A percentile compares a stretch with the other conserved stretches of the same genome.
These are phyloP conservation scores for Phaeophleospora eucalypticola DNA, from an alignment of 2,329 filamentous ascomycete species.

Conservation along the genomic window DNA sequence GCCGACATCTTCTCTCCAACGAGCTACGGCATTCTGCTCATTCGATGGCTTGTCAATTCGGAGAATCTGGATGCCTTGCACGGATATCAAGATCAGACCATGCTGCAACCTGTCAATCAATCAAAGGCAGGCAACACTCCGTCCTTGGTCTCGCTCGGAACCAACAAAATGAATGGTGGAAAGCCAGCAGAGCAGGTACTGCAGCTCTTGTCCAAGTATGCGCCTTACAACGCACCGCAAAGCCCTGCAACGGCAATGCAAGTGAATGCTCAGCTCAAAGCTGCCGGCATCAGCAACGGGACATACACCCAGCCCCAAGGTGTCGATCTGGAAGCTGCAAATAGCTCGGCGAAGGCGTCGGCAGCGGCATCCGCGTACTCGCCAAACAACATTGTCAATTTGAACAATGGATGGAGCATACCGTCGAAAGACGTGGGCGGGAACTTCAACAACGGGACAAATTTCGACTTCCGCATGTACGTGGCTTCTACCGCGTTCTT, in stretches of 20 bases:
- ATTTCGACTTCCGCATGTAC: conserved; percentile 8
- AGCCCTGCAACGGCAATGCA: not conserved
- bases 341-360: conserved; percentile 4
- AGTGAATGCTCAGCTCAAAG: conserved; percentile 4
- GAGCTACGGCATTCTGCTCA: conserved; percentile 13
- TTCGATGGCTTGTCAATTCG: conserved; percentile 14
- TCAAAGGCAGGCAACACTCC: not conserved
- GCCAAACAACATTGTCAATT: not conserved
- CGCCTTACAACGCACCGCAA: conserved; percentile 7
- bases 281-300: conserved; percentile 11
- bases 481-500: conserved; percentile 8
- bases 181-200: conserved; percentile 6
- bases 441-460: conserved; percentile 10
- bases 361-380: not conserved
- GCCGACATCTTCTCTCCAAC: conserved; percentile 12
- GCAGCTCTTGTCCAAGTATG: conserved; percentile 8
- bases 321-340: conserved; percentile 7
- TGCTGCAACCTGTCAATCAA: conserved; percentile 1
- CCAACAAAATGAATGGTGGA: conserved; percentile 1
- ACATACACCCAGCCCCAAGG: conserved; percentile 8
- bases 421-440: conserved; percentile 2
- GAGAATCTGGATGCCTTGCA: conserved; percentile 7
- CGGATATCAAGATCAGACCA: conserved; percentile 9
- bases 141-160: conserved; percentile 3
- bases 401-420: conserved; percentile 15